phyloP scores from a whole-genome alignment of 805 yeast genomes.

The Wickerhamiella nectarea region DNA sequence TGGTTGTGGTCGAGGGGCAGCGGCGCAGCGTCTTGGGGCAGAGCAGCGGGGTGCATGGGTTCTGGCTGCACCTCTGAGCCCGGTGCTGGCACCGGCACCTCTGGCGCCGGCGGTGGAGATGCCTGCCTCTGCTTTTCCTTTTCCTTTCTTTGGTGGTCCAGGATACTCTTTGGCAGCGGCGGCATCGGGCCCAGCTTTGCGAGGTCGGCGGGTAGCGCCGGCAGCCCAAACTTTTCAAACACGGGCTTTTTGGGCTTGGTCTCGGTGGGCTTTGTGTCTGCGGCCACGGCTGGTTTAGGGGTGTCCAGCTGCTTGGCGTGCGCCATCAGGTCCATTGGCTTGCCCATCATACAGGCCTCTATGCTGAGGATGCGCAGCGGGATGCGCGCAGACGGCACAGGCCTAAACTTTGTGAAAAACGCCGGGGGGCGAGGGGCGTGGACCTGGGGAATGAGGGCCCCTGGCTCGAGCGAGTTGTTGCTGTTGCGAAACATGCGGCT shows the following conservation, averaged over 20 bases:
- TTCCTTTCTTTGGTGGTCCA: conserved; percentile 3
- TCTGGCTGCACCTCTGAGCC: not conserved
- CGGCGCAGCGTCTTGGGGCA: too few species aligned
- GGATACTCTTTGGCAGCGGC: conserved; percentile 6
- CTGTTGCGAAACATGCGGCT: conserved; percentile 10
- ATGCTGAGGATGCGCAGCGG: not conserved
- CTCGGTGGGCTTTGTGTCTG: not conserved
- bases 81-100: too few species aligned
- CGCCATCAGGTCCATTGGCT: conserved; percentile 1
- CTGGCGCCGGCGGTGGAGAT: not conserved
- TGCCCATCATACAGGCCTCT: not conserved
- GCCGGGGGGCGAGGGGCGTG: conserved; percentile 17
- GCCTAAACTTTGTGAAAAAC: conserved; percentile 7
- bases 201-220: not conserved
- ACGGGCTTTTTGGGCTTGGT: not conserved
- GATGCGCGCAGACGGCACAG: not conserved
- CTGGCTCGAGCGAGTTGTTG: not conserved
- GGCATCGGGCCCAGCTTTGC: conserved; percentile 6
- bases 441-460: not conserved
- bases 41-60: not conserved
- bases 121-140: conserved; percentile 1
- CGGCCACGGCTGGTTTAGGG: not conserved
- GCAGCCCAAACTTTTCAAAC: not conserved
- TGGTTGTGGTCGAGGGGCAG: too few species aligned
- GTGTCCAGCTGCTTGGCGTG: not conserved